phyloP scores from a whole-genome alignment of 2,329 filamentous ascomycete species.

The Cryphonectria carpinicola region DNA sequence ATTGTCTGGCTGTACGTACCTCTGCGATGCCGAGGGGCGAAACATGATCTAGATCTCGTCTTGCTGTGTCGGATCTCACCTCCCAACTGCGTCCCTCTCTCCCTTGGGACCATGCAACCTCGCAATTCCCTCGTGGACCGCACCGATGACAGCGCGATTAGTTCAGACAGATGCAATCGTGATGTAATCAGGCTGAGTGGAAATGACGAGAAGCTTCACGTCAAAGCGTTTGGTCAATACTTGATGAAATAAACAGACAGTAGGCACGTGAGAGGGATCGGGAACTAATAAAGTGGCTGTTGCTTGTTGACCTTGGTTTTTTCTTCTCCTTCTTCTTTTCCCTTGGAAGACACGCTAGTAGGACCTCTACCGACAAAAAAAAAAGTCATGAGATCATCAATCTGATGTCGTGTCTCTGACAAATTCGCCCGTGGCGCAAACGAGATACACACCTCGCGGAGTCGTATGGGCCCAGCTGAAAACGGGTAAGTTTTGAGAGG shows the following conservation, averaged over 20 bases:
- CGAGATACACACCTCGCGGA: not conserved
- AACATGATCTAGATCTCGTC: conserved; percentile 15
- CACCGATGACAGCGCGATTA: not conserved
- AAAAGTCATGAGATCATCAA: conserved; percentile 28
- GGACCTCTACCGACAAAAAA: not conserved
- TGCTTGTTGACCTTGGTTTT: not conserved
- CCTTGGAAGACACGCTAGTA: conserved; percentile 11
- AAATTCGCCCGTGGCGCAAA: not conserved
- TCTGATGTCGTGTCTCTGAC: not conserved
- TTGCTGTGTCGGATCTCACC: conserved; percentile 17
- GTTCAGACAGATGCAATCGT: too few species aligned
- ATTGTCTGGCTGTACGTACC: not conserved
- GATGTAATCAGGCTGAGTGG: not conserved
- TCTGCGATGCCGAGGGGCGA: conserved; percentile 13
- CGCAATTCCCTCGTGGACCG: not conserved
- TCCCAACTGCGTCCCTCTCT: not conserved
- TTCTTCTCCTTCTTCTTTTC: not conserved
- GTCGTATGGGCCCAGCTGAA: not conserved
- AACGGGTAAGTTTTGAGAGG: not conserved
- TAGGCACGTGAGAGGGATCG: not conserved
- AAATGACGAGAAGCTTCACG: not conserved
- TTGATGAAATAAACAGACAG: not conserved
- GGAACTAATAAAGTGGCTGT: not conserved
- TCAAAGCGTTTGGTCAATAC: not conserved
- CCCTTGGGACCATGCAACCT: not conserved